Evolutionary conservation across 169 alveolate genomes (phyloP), one percentile per base, ranked within the genome.

Genomic region (Plasmodium gonderi): DNA sequence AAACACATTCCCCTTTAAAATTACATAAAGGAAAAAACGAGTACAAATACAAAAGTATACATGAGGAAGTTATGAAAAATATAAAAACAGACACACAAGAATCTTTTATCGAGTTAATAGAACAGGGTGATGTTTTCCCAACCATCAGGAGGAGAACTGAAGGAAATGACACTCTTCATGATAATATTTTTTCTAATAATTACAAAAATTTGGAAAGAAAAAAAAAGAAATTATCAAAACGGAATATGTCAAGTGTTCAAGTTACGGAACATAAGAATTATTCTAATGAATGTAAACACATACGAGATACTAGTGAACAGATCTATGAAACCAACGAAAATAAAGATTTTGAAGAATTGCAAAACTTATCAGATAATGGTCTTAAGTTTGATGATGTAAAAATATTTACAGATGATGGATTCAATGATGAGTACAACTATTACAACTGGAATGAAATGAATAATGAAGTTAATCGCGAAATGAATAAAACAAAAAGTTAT

Each of bases 81-180:
- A 17, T 29, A 9, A n/a, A 83, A 4, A 69, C 33, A 42, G 64
- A 83, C 12, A 45, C 92, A 36, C 47, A 83, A n/a, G 92, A 83
- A 44, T 83, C 92, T 60, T 83, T 83, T 76, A 31, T 83, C 7
- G 83, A 83, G 64, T 29, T 83, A 72, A 83, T 83, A 6, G 60
- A 69, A 20, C 74, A 72, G 44, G 92, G 83, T 2, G 20, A 74
- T 60, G 64, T 83, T 45, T 83, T 83, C 31, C 77, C 92, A 17
- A 69, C 77, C 14, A 83, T 83, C 29, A 83, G 40, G 42, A 14
- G 38, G 5, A 33, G 36, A 7, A 80, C 40, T 23, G 51, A 80
- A n/a, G n/a, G 45, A 29, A 36, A 68, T 79, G 69, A 44, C 45
- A 31, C 38, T 42, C 47, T 33, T 8, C 45, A 80, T 20, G 31